Percentiles rank a stretch among this genome's conserved stretches.
These are phyloP conservation scores for Santalum album DNA, from an alignment of 164 flowering plant species.

Conservation along the genomic window DNA sequence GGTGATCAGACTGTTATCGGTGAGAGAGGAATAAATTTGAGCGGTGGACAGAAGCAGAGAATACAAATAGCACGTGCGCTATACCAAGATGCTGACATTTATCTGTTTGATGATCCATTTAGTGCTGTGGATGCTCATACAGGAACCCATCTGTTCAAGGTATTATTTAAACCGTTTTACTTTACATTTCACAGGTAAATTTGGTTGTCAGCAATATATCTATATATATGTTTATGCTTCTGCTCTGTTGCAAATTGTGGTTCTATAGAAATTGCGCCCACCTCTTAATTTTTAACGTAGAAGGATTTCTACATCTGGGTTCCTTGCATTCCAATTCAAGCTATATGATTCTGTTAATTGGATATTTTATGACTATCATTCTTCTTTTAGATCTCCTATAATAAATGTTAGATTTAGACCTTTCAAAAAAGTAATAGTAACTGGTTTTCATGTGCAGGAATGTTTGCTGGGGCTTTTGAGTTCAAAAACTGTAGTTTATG, in stretches of 20 bases:
- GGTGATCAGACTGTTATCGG: slow-evolving; percentile 87
- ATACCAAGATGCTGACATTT: slow-evolving; percentile 81
- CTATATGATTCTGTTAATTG: too few relatives aligned
- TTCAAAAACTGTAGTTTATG: slow-evolving; percentile 59
- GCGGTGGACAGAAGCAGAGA: slow-evolving; percentile 94
- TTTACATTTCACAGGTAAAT: too few relatives aligned
- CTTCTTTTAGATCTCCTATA: not conserved
- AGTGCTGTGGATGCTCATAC: slow-evolving; percentile 97
- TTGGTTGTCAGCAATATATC: too few relatives aligned
- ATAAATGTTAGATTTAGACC: too few relatives aligned
- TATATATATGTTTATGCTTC: too few relatives aligned
- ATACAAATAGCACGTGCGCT: slow-evolving; percentile 85
- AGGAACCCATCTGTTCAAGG: slow-evolving; percentile 78
- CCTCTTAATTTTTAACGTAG: not conserved
- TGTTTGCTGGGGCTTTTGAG: slow-evolving; percentile 47
- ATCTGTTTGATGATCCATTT: slow-evolving; percentile 84
- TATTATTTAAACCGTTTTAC: slow-evolving; percentile 1
- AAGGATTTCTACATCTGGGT: not conserved
- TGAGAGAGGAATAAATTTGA: slow-evolving; percentile 84
- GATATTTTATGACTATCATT: too few relatives aligned
- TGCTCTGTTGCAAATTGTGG: not conserved
- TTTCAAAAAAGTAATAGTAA: too few relatives aligned
- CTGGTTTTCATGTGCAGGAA: slow-evolving; percentile 35
- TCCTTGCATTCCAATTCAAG: not conserved
- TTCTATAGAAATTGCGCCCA: not conserved